Evolutionary conservation across 768 basidiomycete genomes (phyloP).

Genomic region (Xerocomus potaroensis): DNA sequence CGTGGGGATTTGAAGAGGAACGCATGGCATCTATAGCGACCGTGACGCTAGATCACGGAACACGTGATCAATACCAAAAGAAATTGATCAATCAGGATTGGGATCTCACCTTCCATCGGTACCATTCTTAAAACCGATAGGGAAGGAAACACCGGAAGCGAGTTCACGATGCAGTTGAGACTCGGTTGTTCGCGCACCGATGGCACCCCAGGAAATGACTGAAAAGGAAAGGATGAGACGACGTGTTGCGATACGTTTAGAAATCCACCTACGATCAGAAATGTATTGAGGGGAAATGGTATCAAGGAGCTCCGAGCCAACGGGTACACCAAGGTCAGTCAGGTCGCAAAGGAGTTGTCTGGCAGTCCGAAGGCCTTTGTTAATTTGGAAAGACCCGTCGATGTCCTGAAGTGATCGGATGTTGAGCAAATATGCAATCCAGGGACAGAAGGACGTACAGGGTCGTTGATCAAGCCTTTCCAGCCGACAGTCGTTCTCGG

Average conservation of each 20-base stretch:
- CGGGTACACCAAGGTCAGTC: conserved; percentile 84
- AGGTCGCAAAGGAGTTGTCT: conserved; percentile 90
- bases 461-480: conserved; percentile 96
- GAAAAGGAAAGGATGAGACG: conserved; percentile 1
- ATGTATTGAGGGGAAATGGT: conserved; percentile 81
- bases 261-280: conserved; percentile 54
- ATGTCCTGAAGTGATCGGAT: conserved; percentile 47
- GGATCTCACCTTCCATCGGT: conserved; percentile 77
- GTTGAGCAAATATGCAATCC: not conserved
- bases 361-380: conserved; percentile 89
- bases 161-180: conserved; percentile 96
- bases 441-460: conserved; percentile 30
- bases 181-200: conserved; percentile 96
- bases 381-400: conserved; percentile 91
- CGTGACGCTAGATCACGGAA: conserved; percentile 44
- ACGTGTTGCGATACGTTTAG: not conserved
- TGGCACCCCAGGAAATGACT: conserved; percentile 91
- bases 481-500: conserved; percentile 96
- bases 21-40: conserved; percentile 98
- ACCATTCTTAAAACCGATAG: conserved; percentile 99
- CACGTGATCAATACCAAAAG: not conserved
- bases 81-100: not conserved
- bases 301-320: conserved; percentile 92
- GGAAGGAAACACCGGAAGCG: conserved; percentile 94
- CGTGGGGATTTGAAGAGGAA: conserved; percentile 85